These are phyloP conservation scores for Amanita jacksonii DNA, from an alignment of 768 basidiomycete genomes.

Conservation along the genomic window DNA sequence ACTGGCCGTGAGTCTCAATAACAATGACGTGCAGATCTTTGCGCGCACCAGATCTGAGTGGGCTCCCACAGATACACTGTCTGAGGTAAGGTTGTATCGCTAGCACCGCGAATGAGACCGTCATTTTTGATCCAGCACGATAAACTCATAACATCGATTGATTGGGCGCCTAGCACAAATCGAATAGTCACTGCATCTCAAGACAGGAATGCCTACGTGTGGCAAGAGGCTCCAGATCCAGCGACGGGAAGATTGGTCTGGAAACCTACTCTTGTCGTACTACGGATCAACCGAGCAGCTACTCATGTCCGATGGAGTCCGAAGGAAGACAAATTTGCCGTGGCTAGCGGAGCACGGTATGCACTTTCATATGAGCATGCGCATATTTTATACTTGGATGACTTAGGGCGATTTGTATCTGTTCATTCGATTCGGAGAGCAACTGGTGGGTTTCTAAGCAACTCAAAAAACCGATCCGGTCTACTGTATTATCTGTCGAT, in stretches of 20 bases:
- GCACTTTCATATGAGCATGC: slow-evolving; percentile 6
- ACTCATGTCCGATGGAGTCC: slow-evolving; percentile 96
- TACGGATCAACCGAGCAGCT: slow-evolving; percentile 92
- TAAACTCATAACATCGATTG: slow-evolving; percentile 94
- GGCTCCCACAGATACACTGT: slow-evolving; percentile 63
- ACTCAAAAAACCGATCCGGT: slow-evolving; percentile 94
- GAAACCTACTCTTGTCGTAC: slow-evolving; percentile 95
- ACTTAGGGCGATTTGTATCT: slow-evolving; percentile 82
- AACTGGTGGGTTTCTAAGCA: slow-evolving; percentile 99
- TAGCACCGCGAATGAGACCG: background rate
- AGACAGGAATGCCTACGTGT: slow-evolving; percentile 97
- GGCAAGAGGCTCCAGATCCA: slow-evolving; percentile 75
- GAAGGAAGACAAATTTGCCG: slow-evolving; percentile 96
- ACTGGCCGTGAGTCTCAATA: slow-evolving; percentile 86
- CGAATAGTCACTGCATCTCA: slow-evolving; percentile 99
- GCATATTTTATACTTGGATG: slow-evolving; percentile 5
- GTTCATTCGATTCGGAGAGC: slow-evolving; percentile 94
- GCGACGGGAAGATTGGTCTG: slow-evolving; percentile 64
- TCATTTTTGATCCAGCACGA: slow-evolving; percentile 60
- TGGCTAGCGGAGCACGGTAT: slow-evolving; percentile 91
- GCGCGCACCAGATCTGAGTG: slow-evolving; percentile 57
- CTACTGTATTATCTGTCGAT: slow-evolving; percentile 88
- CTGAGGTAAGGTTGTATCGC: slow-evolving; percentile 52
- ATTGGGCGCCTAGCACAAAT: slow-evolving; percentile 96
- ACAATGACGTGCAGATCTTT: slow-evolving; percentile 81